Evolutionary conservation across 169 alveolate species (phyloP), one percentile per base, ranked within the genome.

Genomic region (Cryptosporidium bovis): DNA sequence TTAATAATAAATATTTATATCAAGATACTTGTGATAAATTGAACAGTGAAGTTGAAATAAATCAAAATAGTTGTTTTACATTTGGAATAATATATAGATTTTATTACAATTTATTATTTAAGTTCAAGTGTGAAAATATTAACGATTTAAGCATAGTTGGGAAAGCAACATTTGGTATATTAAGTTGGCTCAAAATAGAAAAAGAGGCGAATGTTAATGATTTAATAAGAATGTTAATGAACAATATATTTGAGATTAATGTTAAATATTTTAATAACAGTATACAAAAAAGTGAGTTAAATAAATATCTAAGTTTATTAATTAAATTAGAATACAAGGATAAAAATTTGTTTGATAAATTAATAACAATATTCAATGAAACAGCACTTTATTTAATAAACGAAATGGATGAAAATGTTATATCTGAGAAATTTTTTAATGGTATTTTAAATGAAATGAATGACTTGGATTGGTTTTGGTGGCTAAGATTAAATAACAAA

Each of bases 391-490:
- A 6, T 40, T 40, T 8, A 40, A 0, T 8, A 8, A 24, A 40
- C 48, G 1, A 40, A 40, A 6, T 40, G 48, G 10, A 40, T 8
- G 48, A 40, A 40, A 40, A 40, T 40, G 4, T 40, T 3, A 40
- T 6, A 40, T 40, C 10, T 0, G 10, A 40, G n/a, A 29, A 0
- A 5, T 15, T 1, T n/a, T 6, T 40, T 40, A 8, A 67, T 27
- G 1, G 7, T 1, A 48, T 67, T 1, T 5, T 67, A 16, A 15
- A 1, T 48, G 65, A 67, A 20, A 67, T 67, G 82, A 48, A 48
- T 13, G 29, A 58, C 64, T 33, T 67, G 18, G 65, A 67, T 44
- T 67, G 82, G 82, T 67, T 58, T 58, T 67, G 82, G 82, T 67
- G 82, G 82, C 3, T 46, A 40, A 33, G 53, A 5, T 15, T 50